Base-by-base conservation (phyloP, 495 filamentous ascomycete species). In the Niebla homalea region DNA sequence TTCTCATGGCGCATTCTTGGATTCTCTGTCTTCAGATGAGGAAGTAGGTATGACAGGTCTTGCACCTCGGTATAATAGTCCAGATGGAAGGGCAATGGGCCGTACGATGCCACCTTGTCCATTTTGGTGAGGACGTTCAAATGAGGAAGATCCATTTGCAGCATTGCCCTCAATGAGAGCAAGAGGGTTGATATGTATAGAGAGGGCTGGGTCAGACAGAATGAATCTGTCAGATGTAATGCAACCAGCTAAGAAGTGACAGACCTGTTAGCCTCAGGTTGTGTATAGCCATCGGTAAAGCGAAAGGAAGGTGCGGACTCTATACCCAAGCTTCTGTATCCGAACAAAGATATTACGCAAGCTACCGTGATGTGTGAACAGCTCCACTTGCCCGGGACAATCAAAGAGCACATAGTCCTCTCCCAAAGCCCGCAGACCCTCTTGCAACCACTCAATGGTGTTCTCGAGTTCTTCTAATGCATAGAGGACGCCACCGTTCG, bases 11-110 rank as follows among this genome's bases (percentile, higher is more conserved):
- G 72, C 45, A 72, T 77, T 52, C 57, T 72, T 51, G 71, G 81
- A 56, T 64, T 67, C 39, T 77, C 79, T 20, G 72, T 70, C 52
- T 83, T 76, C 12, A 98, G 78, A 43, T 81, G 70, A 0, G 90
- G 88, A 7, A 92, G 73, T 16, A 98, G 77, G 55, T 94, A 85
- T 3, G 72, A 73, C 5, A 98, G 79, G 50, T 94, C 87, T 66
- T 97, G 87, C n/a, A 96, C 89, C 61, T 98, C 92, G 46, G 92
- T 95, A 67, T 97, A 98, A 64, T 80, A 98, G 55, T 95, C 88
- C 35, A 98, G 77, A 57, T 90, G 89, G 72, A 98, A 96, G 0
- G 88, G 85, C 0, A 97, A 78, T 8, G 82, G 77, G 38, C 82
- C 76, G 60, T 94, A 95, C 56, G 77, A 74, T 11, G 74, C 69